phyloP scores from a whole-genome alignment of 2,329 filamentous ascomycete species.

The Diaporthe amygdali region DNA sequence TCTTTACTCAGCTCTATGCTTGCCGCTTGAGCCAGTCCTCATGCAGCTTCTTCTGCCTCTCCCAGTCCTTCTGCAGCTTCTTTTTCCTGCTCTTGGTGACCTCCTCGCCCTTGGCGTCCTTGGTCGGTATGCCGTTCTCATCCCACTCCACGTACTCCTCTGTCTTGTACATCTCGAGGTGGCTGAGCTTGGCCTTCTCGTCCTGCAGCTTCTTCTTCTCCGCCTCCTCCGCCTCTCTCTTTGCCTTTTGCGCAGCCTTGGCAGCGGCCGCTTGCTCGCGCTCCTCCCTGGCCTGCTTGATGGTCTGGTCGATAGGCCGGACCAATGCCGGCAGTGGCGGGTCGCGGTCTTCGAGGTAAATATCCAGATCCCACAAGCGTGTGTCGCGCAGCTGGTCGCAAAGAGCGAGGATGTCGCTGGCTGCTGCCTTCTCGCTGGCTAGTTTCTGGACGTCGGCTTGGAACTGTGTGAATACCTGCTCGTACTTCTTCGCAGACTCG shows the following conservation, averaged over 20 bases:
- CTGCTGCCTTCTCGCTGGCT: constrained; percentile 47
- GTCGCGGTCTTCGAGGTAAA: constrained; percentile 73
- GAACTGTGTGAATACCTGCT: constrained; percentile 38
- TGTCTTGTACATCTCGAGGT: constrained; percentile 39
- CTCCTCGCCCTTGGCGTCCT: constrained; percentile 65
- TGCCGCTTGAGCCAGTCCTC: constrained; percentile 50
- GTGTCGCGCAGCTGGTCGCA: constrained; percentile 70
- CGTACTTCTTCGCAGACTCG: constrained; percentile 30
- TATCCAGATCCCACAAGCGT: constrained; percentile 67
- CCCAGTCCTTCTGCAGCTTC: constrained; percentile 74
- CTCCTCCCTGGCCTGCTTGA: constrained; percentile 59
- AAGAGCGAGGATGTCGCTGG: constrained; percentile 66
- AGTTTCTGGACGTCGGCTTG: constrained; percentile 49
- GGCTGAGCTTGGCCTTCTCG: constrained; percentile 36
- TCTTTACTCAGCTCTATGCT: background rate
- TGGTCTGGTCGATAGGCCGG: constrained; percentile 64
- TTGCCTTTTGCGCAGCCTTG: constrained; percentile 47
- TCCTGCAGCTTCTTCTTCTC: constrained; percentile 47
- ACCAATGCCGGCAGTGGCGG: constrained; percentile 62
- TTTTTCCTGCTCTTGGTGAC: constrained; percentile 69
- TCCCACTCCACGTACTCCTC: constrained; percentile 67
- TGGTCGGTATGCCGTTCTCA: constrained; percentile 66
- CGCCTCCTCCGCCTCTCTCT: constrained; percentile 38
- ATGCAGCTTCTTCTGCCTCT: constrained; percentile 72
- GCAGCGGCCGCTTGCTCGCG: constrained; percentile 57